Base-by-base conservation (phyloP, 2,329 filamentous ascomycete species). In the Cadophora luteo-olivacea region DNA sequence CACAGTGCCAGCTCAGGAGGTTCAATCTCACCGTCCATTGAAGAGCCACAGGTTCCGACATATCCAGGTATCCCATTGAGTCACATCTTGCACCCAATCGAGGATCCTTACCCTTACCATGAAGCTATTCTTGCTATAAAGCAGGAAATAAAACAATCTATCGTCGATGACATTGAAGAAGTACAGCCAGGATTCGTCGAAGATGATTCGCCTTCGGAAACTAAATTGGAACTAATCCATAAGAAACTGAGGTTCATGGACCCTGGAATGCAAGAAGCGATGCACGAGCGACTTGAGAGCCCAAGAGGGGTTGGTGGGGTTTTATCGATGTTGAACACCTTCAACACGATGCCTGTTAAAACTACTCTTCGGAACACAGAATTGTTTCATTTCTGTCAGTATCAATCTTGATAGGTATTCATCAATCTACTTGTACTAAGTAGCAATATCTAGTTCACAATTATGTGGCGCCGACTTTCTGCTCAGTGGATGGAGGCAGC, bases 381-480 rank as follows among this genome's bases (percentile, higher is more conserved):
- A 57, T 51, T 71, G 1, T 64, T 69, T 29, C 33, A 65, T 32
- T 71, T 69, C 61, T 71, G 69, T 68, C 55, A 64, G 69, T 66
- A 6, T 14, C 7, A 3, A 22, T 8, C 45, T n/a, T 22, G n/a
- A 48, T 29, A 16, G 0, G 8, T n/a, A 3, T 49, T 49, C 19
- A 14, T 11, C 12, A 19, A 1, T 19, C 3, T 5, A 7, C 4
- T 22, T 11, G n/a, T 49, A 8, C n/a, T 49, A 22, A 22, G 6
- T 22, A 14, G 22, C 22, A 7, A 49, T 45, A 2, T 54, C 33
- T 48, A 70, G 68, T 66, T 22, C 68, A 68, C 41, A 19, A 67
- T 51, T 69, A 19, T 61, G 64, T 71, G 1, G 62, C 64, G 16
- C 67, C 67, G n/a, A 69, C 65, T 14, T 41, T 71, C 14, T 65